Evolutionary conservation across 139 green algal genomes (phyloP).

Genomic region (Haematococcus sp.): DNA sequence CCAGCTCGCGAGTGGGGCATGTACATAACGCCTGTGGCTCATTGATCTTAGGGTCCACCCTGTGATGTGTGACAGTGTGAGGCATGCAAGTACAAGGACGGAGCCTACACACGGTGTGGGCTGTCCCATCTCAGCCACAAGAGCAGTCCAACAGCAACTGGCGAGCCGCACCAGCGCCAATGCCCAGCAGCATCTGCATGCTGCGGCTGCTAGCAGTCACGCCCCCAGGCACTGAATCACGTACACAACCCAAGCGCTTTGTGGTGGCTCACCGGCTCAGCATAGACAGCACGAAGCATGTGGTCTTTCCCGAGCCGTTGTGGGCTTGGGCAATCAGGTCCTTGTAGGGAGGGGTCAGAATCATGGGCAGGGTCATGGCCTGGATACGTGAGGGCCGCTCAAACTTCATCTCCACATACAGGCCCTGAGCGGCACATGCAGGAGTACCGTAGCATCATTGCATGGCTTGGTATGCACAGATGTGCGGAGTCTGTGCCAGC

Average conservation of each 20-base stretch:
- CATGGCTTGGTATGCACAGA: too few species aligned
- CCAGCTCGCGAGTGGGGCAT: conserved; percentile 97
- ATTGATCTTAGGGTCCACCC: conserved; percentile 74
- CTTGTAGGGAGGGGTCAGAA: conserved; percentile 82
- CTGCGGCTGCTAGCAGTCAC: too few species aligned
- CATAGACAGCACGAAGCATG: conserved; percentile 98
- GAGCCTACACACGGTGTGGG: too few species aligned
- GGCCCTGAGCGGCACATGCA: conserved; percentile 45
- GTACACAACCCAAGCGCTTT: not conserved
- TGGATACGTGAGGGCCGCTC: conserved; percentile 90
- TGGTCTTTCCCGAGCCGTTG: conserved; percentile 98
- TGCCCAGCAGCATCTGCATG: too few species aligned
- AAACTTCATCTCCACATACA: conserved; percentile 99
- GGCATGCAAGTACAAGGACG: too few species aligned
- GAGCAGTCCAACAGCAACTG: too few species aligned
- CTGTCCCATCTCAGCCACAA: too few species aligned
- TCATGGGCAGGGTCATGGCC: conserved; percentile 94
- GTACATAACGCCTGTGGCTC: conserved; percentile 92
- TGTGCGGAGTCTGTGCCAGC: not conserved
- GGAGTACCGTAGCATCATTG: too few species aligned
- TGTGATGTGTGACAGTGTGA: conserved; percentile 14
- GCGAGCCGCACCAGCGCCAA: too few species aligned
- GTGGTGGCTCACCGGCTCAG: conserved; percentile 58
- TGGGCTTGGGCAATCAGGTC: conserved; percentile 94
- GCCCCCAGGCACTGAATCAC: too few species aligned